These are phyloP conservation scores for Saprolegnia parasitica DNA, from an alignment of 352 stramenopile genomes.

Conservation along the genomic window DNA sequence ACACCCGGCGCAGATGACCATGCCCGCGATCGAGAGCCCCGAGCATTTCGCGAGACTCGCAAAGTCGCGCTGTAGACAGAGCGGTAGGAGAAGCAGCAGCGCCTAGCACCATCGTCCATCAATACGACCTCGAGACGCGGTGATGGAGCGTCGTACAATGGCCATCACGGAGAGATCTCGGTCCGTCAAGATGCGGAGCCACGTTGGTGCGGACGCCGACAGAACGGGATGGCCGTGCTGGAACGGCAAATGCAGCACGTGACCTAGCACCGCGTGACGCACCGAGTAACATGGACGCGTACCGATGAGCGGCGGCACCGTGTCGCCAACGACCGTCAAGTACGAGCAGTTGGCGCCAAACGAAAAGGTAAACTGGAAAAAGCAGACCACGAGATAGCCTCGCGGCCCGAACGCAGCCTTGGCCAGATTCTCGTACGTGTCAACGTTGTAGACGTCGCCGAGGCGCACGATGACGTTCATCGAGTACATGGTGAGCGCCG, in stretches of 20 bases:
- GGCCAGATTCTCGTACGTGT: conserved; percentile 20
- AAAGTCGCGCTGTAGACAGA: conserved; percentile 28
- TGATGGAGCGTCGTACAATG: conserved; percentile 2
- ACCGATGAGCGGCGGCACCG: conserved; percentile 16
- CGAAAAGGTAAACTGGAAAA: conserved; percentile 27
- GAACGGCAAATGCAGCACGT: conserved; percentile 15
- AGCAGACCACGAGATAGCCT: conserved; percentile 18
- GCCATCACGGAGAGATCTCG: conserved; percentile 7
- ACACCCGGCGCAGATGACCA: conserved; percentile 6
- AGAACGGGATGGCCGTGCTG: conserved; percentile 6
- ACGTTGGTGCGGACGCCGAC: not conserved
- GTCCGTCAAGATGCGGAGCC: not conserved
- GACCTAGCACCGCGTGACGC: conserved; percentile 6
- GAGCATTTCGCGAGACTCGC: conserved; percentile 13
- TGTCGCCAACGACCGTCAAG: conserved; percentile 24
- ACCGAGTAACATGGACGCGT: not conserved
- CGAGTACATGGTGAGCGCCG: conserved; percentile 50
- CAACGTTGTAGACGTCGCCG: not conserved
- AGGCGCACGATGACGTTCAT: conserved; percentile 38
- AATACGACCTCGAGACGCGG: not conserved
- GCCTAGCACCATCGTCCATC: not conserved
- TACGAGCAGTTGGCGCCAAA: conserved; percentile 29
- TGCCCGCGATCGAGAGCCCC: conserved; percentile 15
- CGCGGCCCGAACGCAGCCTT: conserved; percentile 18
- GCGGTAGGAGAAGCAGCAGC: conserved; percentile 10